Conservation (phyloP, 148 eudicot species). For the Nyssa sinensis region DNA sequence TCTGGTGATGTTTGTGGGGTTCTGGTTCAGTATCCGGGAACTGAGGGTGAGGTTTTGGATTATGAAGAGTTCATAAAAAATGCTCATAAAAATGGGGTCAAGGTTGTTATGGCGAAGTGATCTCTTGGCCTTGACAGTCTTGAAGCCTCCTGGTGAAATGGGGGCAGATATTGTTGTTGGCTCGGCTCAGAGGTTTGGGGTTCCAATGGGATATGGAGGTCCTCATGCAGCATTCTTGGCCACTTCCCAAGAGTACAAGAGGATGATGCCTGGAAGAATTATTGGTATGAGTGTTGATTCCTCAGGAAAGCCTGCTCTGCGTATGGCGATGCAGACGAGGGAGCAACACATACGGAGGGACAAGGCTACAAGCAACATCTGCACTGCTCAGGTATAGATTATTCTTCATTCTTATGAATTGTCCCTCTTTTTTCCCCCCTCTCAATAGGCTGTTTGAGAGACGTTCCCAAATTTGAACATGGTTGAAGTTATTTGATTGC, state of each 20-base stretch:
- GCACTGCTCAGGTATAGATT: slow-evolving; percentile 73
- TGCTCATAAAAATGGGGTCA: slow-evolving; percentile 85
- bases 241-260: slow-evolving; percentile 92
- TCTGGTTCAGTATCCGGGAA: slow-evolving; percentile 92
- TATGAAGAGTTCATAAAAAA: slow-evolving; percentile 82
- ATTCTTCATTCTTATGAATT: too few species aligned
- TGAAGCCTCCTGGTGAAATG: slow-evolving; percentile 92
- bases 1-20: slow-evolving; percentile 92
- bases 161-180: slow-evolving; percentile 95
- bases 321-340: slow-evolving; percentile 93
- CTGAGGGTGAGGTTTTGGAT: slow-evolving; percentile 87
- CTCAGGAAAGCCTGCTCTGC: slow-evolving; percentile 76
- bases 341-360: slow-evolving; percentile 84
- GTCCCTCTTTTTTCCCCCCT: too few species aligned
- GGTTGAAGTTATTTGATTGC: too few species aligned
- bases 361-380: slow-evolving; percentile 87
- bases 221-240: slow-evolving; percentile 99
- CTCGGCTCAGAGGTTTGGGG: slow-evolving; percentile 96
- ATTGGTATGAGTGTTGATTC: slow-evolving; percentile 94
- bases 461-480: neutral
- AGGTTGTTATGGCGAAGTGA: slow-evolving; percentile 94
- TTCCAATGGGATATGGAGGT: slow-evolving; percentile 98
- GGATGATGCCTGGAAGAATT: slow-evolving; percentile 97
- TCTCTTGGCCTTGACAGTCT: slow-evolving; percentile 82
- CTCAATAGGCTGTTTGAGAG: too few species aligned